A percentile compares a stretch with the other conserved stretches of the same genome.
Conservation (phyloP, 371 early-diverging fungal genomes). For the Mucor sp. region DNA sequence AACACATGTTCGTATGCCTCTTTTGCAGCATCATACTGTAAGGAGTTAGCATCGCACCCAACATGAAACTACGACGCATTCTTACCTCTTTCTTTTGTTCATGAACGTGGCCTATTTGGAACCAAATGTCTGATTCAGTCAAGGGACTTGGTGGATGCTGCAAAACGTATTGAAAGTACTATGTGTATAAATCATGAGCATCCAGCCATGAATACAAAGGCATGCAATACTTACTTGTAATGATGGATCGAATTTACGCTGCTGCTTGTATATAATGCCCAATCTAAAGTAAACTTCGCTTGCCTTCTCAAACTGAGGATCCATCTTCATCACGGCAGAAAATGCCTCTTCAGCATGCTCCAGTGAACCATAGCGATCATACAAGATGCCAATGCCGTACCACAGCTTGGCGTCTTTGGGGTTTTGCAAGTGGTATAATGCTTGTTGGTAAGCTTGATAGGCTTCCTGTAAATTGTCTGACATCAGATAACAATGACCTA, state of each 20-base stretch:
- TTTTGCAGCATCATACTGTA: slow-evolving; percentile 71
- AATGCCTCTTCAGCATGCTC: slow-evolving; percentile 97
- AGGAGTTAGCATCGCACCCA: background rate
- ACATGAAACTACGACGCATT: background rate
- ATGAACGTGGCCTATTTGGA: slow-evolving; percentile 93
- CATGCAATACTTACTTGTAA: slow-evolving; percentile 56
- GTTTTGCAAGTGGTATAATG: slow-evolving; percentile 69
- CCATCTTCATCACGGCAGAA: slow-evolving; percentile 81
- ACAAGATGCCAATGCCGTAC: slow-evolving; percentile 96
- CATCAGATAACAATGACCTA: slow-evolving; percentile 94
- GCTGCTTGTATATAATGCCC: slow-evolving; percentile 95
- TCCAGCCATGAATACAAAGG: background rate
- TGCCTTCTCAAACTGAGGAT: slow-evolving; percentile 87
- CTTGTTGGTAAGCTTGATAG: slow-evolving; percentile 54
- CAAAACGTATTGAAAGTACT: slow-evolving; percentile 90
- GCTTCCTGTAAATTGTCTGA: slow-evolving; percentile 92
- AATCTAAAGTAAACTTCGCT: slow-evolving; percentile 95
- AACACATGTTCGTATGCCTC: slow-evolving; percentile 91
- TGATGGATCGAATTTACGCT: slow-evolving; percentile 81
- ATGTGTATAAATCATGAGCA: background rate
- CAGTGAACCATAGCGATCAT: slow-evolving; percentile 93
- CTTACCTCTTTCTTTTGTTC: slow-evolving; percentile 88
- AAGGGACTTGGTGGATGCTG: slow-evolving; percentile 86
- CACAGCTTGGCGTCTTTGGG: slow-evolving; percentile 95
- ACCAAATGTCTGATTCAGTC: slow-evolving; percentile 92